Base-by-base conservation (phyloP, 176 grass and related monocot genomes). In the Otatea glauca region DNA sequence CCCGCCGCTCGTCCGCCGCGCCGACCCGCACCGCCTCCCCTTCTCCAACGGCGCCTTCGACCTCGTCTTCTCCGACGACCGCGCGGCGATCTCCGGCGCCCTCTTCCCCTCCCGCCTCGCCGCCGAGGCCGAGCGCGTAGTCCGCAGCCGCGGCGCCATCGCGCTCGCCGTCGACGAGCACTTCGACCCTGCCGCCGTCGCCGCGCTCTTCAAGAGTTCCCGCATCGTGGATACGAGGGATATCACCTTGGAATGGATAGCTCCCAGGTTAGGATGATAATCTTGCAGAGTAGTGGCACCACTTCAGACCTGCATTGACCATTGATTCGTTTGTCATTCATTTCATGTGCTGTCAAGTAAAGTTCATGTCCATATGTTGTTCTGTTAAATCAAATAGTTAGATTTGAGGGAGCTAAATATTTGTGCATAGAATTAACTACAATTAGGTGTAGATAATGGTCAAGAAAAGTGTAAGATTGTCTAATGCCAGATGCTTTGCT, bases 41-140 rank as follows among this genome's bases (percentile, higher is more conserved):
- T 95, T 92, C 78, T 56, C 86, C 0, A 81, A 89, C 21, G 79
- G 65, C 9, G 70, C 84, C 43, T 98, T 98, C 85, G 93, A 96
- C 78, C 85, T 98, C n/a, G 81, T 77, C 42, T 88, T 94, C 70
- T 95, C 74, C 37, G 87, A 92, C 37, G 87, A 90, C 9, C 84
- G 74, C 13, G n/a, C 74, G 23, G 88, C 65, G 80, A 43, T 95
- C 61, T 80, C 77, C 5, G 89, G 79, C 3, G 85, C 91, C 12
- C 88, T 98, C 55, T 95, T 95, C 78, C 88, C 89, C 56, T 37
- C 88, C 15, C 70, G 88, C 12, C 64, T 98, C 43, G 91, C 87
- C 12, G 21, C 73, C 4, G 91, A 98, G 49, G 72, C 89, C 41
- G 93, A 98, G 77, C 89, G 96, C 45, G 72, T 83, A 9, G 86